These are phyloP conservation scores for Miamiensis avidus DNA, from an alignment of 169 alveolate genomes.

Conservation along the genomic window DNA sequence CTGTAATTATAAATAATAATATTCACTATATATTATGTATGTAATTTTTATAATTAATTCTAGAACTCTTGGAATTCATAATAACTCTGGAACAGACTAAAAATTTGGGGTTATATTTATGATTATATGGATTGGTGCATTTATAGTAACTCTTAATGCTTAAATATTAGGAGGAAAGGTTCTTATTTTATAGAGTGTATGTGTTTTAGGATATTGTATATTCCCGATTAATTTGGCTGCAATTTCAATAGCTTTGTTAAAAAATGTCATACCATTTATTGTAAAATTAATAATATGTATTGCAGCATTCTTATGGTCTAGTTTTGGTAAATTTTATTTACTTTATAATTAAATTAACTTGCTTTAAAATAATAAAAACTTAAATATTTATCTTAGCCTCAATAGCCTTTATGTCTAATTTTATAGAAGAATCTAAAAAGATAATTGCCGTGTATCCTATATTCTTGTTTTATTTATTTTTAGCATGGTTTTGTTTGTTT, in stretches of 20 bases:
- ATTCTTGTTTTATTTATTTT: slow-evolving; percentile 72
- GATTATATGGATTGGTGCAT: slow-evolving; percentile 84
- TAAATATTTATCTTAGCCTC: slow-evolving; percentile 65
- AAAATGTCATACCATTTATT: slow-evolving; percentile 31
- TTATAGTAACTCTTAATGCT: slow-evolving; percentile 72
- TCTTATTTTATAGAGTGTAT: slow-evolving; percentile 69
- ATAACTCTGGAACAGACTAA: slow-evolving; percentile 34
- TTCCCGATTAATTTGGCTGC: slow-evolving; percentile 82
- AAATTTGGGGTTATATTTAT: slow-evolving; percentile 74
- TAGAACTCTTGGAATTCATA: slow-evolving; percentile 17
- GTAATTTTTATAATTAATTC: no score
- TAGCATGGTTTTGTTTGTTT: slow-evolving; percentile 68
- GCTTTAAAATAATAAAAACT: not conserved
- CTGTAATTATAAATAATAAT: slow-evolving; percentile 30
- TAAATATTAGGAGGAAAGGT: slow-evolving; percentile 80
- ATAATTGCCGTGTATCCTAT: slow-evolving; percentile 79
- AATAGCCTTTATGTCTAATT: slow-evolving; percentile 68
- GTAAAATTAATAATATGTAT: slow-evolving; percentile 49
- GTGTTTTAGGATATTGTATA: slow-evolving; percentile 83
- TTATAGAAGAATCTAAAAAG: slow-evolving; percentile 71
- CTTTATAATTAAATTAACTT: not conserved
- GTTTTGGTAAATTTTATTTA: slow-evolving; percentile 43
- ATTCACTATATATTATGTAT: not conserved
- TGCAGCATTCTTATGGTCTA: slow-evolving; percentile 66
- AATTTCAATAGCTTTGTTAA: slow-evolving; percentile 43